Evolutionary conservation across 768 basidiomycete species (phyloP).

Genomic region (Suillus lakei): DNA sequence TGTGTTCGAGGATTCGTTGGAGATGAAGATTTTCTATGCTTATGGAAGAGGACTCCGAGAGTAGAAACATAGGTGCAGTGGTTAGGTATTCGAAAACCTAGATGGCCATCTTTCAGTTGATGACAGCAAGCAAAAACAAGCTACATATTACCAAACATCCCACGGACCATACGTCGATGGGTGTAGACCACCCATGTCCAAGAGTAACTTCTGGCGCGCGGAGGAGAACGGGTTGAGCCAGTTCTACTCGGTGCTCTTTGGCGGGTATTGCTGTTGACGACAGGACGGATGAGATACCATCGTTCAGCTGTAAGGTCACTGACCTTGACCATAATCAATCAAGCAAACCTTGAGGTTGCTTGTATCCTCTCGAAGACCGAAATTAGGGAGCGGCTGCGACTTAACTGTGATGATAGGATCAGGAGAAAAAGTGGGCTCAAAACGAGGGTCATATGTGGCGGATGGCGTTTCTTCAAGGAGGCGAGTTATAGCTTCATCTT

Average conservation of each 20-base stretch:
- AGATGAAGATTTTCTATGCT: slow-evolving; percentile 14
- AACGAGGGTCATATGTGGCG: slow-evolving; percentile 13
- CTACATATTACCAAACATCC: slow-evolving; percentile 29
- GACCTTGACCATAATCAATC: slow-evolving; percentile 27
- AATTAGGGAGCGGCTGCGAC: slow-evolving; percentile 31
- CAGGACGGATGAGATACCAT: background rate
- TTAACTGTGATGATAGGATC: slow-evolving; percentile 30
- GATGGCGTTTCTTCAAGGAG: slow-evolving; percentile 15
- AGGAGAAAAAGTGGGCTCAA: slow-evolving; percentile 20
- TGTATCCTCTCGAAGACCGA: slow-evolving; percentile 15
- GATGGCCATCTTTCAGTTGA: background rate
- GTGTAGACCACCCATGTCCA: slow-evolving; percentile 19
- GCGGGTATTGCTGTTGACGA: background rate
- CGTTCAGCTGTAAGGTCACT: background rate
- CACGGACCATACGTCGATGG: slow-evolving; percentile 33
- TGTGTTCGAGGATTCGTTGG: slow-evolving; percentile 21
- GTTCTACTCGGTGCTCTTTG: background rate
- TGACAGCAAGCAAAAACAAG: background rate
- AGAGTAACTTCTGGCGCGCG: slow-evolving; percentile 34
- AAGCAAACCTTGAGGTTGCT: slow-evolving; percentile 24
- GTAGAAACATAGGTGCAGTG: slow-evolving; percentile 1
- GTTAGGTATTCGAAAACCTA: slow-evolving; percentile 16
- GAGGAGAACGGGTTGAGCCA: slow-evolving; percentile 19
- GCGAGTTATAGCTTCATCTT: background rate
- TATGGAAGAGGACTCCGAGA: slow-evolving; percentile 3